Base-by-base conservation (phyloP, 176 grass and related monocot species). In the Carex scoparia region DNA sequence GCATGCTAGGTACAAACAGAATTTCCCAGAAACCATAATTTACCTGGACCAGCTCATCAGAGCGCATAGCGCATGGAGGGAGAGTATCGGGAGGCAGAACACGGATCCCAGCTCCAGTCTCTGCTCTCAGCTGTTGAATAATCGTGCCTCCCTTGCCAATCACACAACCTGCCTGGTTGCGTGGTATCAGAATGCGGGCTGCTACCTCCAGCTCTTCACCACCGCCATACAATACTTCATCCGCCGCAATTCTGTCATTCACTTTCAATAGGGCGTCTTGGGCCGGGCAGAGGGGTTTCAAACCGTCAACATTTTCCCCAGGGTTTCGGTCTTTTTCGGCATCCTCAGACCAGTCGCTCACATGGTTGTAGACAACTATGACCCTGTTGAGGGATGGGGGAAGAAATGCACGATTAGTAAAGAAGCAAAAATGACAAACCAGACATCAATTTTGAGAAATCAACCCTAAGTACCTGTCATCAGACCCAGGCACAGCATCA, bases 11-110 rank as follows among this genome's bases (percentile, higher is more conserved):
- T 75, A 23, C 46, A 51, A 23, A 28, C 12, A 18, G 53, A 79
- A 57, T 56, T 53, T 54, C 2, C 49, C 14, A 8, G n/a, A 77
- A 30, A 32, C 23, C 46, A 53, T 73, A 73, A 33, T 35, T 87
- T 93, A 95, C 96, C 93, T 99, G 96, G 58, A 99, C 93, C 72
- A 99, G 85, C 83, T 99, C 96, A 84, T 99, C 96, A 87, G 73
- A 89, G 79, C 55, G 85, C 91, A 99, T 92, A 30, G 96, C 91
- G 70, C 96, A 99, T 46, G 71, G 85, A 48, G 96, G 96, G 87
- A 91, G 93, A 59, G 85, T 86, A 85, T 99, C 91, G 0, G 89
- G 86, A 80, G 96, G 89, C 76, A 99, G 85, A 78, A 99, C 60
- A 65, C 90, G 89, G 63, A 99, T 99, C 59, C 87, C 89, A 66